Conservation (phyloP, 805 yeast species). For the Sungouiozyma intestinalis region DNA sequence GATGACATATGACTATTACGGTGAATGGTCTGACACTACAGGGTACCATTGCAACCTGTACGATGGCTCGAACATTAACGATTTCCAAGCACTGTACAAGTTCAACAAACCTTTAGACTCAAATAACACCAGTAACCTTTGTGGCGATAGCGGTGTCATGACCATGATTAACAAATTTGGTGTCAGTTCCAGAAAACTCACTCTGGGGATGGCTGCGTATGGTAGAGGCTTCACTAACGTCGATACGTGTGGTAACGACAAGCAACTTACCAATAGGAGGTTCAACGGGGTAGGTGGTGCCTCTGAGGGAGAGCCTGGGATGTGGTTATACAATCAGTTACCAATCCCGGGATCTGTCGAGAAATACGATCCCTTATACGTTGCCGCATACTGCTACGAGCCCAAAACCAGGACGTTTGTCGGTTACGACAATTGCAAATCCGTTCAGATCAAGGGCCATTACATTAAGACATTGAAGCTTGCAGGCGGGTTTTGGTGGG, state of each 20-base stretch:
- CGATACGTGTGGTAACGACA: slow-evolving; percentile 3
- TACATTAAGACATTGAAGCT: slow-evolving; percentile 40
- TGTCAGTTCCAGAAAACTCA: slow-evolving; percentile 40
- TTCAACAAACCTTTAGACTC: slow-evolving; percentile 4
- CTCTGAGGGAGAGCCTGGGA: slow-evolving; percentile 39
- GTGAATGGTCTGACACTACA: slow-evolving; percentile 56
- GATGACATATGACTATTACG: slow-evolving; percentile 86
- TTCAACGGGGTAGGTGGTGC: slow-evolving; percentile 38
- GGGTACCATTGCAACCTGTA: slow-evolving; percentile 65
- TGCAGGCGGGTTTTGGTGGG: slow-evolving; percentile 96
- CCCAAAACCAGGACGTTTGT: slow-evolving; percentile 32
- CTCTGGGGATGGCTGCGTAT: slow-evolving; percentile 82
- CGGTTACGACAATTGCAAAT: slow-evolving; percentile 54
- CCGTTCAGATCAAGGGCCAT: slow-evolving; percentile 46
- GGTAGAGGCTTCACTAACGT: slow-evolving; percentile 49
- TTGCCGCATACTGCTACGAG: slow-evolving; percentile 47
- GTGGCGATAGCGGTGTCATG: slow-evolving; percentile 40
- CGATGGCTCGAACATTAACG: slow-evolving; percentile 10
- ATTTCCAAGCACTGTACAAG: slow-evolving; percentile 5
- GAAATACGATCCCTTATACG: slow-evolving; percentile 39
- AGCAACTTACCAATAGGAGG: slow-evolving; percentile 23
- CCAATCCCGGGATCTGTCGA: slow-evolving; percentile 39
- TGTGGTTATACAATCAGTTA: slow-evolving; percentile 45
- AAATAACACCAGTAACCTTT: slow-evolving; percentile 29
- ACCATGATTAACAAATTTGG: slow-evolving; percentile 33